Conservation (phyloP, 768 basidiomycete species). For the Leucocoprinus leucothites region DNA sequence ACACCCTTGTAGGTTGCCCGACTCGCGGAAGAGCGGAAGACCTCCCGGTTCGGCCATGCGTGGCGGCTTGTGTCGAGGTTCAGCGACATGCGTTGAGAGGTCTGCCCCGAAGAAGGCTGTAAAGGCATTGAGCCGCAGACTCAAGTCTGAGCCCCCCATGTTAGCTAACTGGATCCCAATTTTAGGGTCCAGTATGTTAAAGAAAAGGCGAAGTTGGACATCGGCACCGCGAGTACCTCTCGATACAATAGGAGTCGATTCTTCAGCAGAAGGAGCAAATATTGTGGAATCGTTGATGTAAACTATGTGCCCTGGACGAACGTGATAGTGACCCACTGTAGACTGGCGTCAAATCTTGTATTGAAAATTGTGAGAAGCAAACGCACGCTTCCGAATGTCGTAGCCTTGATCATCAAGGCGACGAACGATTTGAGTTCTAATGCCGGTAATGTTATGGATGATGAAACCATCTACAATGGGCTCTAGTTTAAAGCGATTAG, state of each 20-base stretch:
- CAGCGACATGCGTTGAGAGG: constrained; percentile 30
- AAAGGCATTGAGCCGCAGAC: constrained; percentile 53
- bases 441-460: constrained; percentile 73
- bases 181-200: constrained; percentile 47
- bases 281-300: constrained; percentile 71
- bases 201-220: constrained; percentile 57
- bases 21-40: constrained; percentile 50
- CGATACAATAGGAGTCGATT: constrained; percentile 20
- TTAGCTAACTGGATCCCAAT: constrained; percentile 36
- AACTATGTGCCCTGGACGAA: constrained; percentile 77
- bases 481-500: constrained; percentile 61
- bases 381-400: constrained; percentile 78
- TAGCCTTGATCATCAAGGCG: constrained; percentile 83
- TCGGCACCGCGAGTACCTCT: constrained; percentile 36
- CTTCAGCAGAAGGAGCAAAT: constrained; percentile 28
- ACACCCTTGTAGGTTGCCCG: constrained; percentile 59
- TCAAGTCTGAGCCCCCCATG: constrained; percentile 33
- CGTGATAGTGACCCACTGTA: constrained; percentile 77
- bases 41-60: constrained; percentile 52
- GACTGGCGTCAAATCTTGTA: constrained; percentile 10
- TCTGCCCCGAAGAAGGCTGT: constrained; percentile 74
- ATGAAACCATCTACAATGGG: constrained; percentile 67
- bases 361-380: neutral
- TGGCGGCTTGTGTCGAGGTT: constrained; percentile 22
- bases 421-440: constrained; percentile 74